Base-by-base conservation (phyloP, 306 rosid genomes). In the Pueraria montana region DNA sequence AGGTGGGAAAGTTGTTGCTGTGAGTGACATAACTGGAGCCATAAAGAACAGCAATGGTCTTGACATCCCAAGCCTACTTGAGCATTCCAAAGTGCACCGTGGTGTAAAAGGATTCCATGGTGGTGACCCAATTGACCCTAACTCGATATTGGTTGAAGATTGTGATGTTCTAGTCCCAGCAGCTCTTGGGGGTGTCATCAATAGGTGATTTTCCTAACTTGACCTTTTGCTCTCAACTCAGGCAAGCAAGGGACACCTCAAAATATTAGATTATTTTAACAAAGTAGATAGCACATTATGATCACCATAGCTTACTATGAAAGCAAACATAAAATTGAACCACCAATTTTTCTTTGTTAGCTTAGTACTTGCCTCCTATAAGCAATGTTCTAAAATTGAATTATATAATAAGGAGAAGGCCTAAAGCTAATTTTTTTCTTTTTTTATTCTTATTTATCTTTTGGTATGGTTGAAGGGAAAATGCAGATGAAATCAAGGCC, bases 111-210 rank as follows among this genome's bases (percentile, higher is more conserved):
- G 97, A 48, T 96, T 92, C 85, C 66, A 89, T 11, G 98, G 98
- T 6, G 96, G 77, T 2, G 94, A 96, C 84, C 40, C 87, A 45
- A 88, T 90, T 59, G 92, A 92, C 27, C 80, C 94, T 48, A 78
- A 63, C 11, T 90, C 98, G 16, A 86, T 96, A 63, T 86, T 96
- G 89, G 90, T 91, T 71, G 94, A 96, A 87, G 98, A 96, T 34
- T 93, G 96, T 55, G 99, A 93, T 83, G 91, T 96, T 88, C 90
- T 96, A 74, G 78, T 96, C 74, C 99, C 99, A 34, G 99, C 99
- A 68, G 99, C 99, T 80, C 98, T 96, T 24, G 99, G 99, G 48
- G 99, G 99, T 66, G 99, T 93, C 87, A 96, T 96, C 83, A 96
- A 92, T 86, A 93, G 89, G 97, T 92, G 36, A 53, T 83, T 80